These are phyloP conservation scores for Trichothecium roseum DNA, from an alignment of 2,329 filamentous ascomycete species.

Conservation along the genomic window DNA sequence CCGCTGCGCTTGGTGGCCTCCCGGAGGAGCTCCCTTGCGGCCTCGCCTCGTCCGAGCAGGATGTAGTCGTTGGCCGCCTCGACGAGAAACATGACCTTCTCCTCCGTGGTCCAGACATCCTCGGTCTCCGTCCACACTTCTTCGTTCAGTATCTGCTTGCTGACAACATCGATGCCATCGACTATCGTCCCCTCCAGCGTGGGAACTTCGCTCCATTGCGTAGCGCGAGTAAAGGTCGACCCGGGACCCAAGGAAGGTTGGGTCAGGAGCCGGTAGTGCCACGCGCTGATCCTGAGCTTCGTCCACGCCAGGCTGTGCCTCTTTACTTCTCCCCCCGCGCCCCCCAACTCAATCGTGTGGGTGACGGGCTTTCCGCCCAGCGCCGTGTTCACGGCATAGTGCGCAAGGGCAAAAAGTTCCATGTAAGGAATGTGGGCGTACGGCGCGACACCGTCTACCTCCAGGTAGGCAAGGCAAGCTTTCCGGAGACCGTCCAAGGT, in stretches of 20 bases:
- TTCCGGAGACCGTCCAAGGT: conserved; percentile 33
- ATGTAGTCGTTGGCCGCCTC: conserved; percentile 79
- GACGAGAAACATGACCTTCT: conserved; percentile 62
- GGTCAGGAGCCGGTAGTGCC: conserved; percentile 51
- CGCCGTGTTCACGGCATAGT: conserved; percentile 30
- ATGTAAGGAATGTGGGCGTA: conserved; percentile 78
- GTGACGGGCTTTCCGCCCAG: conserved; percentile 4
- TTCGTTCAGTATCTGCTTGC: conserved; percentile 22
- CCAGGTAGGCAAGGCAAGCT: conserved; percentile 56
- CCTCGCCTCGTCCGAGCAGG: conserved; percentile 69
- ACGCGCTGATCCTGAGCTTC: conserved; percentile 62
- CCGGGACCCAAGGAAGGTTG: conserved; percentile 44
- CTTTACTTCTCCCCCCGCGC: conserved; percentile 23
- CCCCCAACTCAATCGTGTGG: conserved; percentile 7
- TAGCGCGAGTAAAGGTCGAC: conserved; percentile 43
- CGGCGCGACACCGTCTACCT: conserved; percentile 74
- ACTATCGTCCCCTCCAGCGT: conserved; percentile 41
- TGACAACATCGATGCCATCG: conserved; percentile 29
- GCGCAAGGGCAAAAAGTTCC: conserved; percentile 72
- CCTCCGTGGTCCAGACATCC: conserved; percentile 29
- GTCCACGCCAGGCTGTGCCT: conserved; percentile 45
- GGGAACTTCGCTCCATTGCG: conserved; percentile 49
- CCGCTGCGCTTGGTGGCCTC: conserved; percentile 55
- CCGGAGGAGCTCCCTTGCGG: conserved; percentile 61
- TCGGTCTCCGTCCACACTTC: conserved; percentile 24